These are phyloP conservation scores for Tetrapisispora arboricola DNA, from an alignment of 805 yeast species.

Conservation along the genomic window DNA sequence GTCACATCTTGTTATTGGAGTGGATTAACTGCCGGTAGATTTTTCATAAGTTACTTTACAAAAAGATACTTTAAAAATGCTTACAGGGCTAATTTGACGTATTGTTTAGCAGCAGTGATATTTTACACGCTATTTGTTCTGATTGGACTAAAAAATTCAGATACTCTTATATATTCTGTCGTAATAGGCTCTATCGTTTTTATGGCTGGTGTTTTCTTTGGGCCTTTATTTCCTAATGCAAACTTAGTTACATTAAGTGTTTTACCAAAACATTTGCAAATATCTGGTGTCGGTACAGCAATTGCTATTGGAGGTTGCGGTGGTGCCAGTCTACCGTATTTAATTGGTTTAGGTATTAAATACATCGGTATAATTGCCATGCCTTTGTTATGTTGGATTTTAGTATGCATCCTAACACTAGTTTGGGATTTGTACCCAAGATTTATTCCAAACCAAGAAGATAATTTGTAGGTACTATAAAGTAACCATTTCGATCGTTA, in stretches of 20 bases:
- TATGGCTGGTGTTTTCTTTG: slow-evolving; percentile 48
- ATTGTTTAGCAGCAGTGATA: slow-evolving; percentile 27
- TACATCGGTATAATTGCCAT: slow-evolving; percentile 19
- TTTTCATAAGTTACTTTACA: slow-evolving; percentile 47
- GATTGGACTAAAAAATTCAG: slow-evolving; percentile 13
- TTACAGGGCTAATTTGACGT: slow-evolving; percentile 29
- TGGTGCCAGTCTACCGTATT: slow-evolving; percentile 62
- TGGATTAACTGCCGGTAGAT: slow-evolving; percentile 57
- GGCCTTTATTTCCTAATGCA: slow-evolving; percentile 67
- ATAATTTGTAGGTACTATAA: slow-evolving; percentile 10
- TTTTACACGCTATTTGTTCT: slow-evolving; percentile 27
- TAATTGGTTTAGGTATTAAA: slow-evolving; percentile 39
- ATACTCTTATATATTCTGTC: slow-evolving; percentile 13
- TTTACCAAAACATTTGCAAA: slow-evolving; percentile 50
- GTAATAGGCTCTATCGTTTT: slow-evolving; percentile 26
- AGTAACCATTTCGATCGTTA: too few relatives aligned
- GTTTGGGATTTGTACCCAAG: slow-evolving; percentile 24
- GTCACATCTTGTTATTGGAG: slow-evolving; percentile 65
- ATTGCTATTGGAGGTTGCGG: slow-evolving; percentile 80
- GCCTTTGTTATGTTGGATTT: slow-evolving; percentile 21
- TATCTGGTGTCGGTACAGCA: slow-evolving; percentile 61
- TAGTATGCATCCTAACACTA: slow-evolving; percentile 14
- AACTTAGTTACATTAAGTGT: slow-evolving; percentile 53
- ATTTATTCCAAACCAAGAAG: slow-evolving; percentile 16
- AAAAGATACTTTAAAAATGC: slow-evolving; percentile 38